Conservation (phyloP, 148 eudicot species). For the Spergularia bocconei region DNA sequence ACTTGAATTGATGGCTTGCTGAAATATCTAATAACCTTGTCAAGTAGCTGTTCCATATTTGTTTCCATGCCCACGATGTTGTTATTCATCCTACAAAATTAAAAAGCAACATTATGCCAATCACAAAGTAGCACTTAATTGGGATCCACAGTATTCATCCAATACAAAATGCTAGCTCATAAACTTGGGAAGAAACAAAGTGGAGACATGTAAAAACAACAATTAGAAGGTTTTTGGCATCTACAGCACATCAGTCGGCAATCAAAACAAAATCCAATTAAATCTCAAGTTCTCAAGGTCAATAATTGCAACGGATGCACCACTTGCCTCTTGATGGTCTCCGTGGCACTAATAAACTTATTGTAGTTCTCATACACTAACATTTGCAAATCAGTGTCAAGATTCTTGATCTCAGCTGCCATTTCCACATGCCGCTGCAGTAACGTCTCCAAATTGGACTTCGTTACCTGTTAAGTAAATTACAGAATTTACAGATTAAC, state of each 20-base stretch:
- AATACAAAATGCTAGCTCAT: neutral
- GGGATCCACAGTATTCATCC: neutral
- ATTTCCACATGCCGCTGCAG: conserved; percentile 96
- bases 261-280: neutral
- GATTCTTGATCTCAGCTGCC: conserved; percentile 99
- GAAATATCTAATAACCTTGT: conserved; percentile 56
- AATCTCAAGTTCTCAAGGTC: conserved; percentile 3
- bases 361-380: conserved; percentile 97
- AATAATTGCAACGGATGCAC: conserved; percentile 5
- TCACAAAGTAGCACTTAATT: neutral
- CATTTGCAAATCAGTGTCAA: conserved; percentile 99
- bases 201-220: neutral
- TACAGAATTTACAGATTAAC: neutral
- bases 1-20: conserved; percentile 2
- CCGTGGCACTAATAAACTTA: conserved; percentile 97
- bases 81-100: conserved; percentile 73
- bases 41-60: conserved; percentile 96
- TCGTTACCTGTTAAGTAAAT: conserved; percentile 59
- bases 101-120: conserved; percentile 1
- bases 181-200: neutral
- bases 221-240: neutral
- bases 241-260: neutral
- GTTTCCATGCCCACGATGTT: conserved; percentile 96
- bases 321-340: conserved; percentile 79
- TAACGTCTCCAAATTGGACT: conserved; percentile 79